Base-by-base conservation (phyloP, 1,139 yeast species). In the Hansenula anomala region DNA sequence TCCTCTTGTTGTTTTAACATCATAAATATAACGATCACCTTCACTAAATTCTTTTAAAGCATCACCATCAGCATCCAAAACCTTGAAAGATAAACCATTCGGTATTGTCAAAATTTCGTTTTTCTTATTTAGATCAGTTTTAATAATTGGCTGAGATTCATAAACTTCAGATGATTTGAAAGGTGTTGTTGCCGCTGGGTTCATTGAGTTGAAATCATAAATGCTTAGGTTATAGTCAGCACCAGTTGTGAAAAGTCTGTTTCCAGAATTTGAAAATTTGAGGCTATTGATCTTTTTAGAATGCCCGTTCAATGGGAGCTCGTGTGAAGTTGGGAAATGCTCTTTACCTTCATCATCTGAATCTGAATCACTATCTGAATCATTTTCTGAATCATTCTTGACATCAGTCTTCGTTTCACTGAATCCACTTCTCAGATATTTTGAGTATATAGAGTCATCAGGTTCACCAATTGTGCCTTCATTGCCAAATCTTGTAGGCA, bases 21-120 rank as follows among this genome's bases (percentile, higher is more conserved):
- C 59, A 19, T 49, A 54, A 15, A 56, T 38, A 33, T 47, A 49
- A 3, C 44, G 39, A 36, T 54, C 58, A 31, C 59, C 59, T 24
- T 33, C 28, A 12, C 20, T 40, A 17, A 54, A 52, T 30, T 39
- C 38, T 20, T 42, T 33, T 4, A 42, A 11, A 3, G 27, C 43
- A 4, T 31, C 30, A 10, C 58, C 55, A 8, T 42, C 33, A 0
- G 33, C 11, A 14, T 37, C 32, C 3, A 48, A 30, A 2, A 51
- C 18, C 28, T 47, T 49, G 40, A 54, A 47, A n/a, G 34, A 24
- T 3, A 43, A 35, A 9, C 38, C 43, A 12, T 38, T 27, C 2
- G 45, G 28, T 3, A 49, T 27, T 1, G 39, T 32, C 1, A 47
- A 32, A 1, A 46, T 29, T 10, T 36, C 30, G 7, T 19, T 23